phyloP scores from a whole-genome alignment of 345 rosid genomes.

The Eucalyptus dawsonii region DNA sequence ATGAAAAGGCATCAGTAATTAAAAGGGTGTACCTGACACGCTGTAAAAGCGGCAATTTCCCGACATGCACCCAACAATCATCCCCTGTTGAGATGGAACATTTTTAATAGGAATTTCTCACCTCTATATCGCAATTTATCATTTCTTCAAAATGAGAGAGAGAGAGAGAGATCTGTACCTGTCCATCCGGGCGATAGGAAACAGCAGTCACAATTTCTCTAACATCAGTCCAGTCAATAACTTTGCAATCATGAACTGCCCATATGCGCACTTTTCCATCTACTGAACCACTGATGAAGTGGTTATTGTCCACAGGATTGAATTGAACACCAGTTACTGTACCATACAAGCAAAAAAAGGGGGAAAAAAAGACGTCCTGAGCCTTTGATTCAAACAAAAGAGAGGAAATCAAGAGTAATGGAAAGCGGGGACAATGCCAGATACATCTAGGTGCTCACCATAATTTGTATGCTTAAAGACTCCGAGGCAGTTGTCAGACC shows the following conservation, averaged over 20 bases:
- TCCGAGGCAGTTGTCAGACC: constrained; percentile 39
- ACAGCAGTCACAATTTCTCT: constrained; percentile 73
- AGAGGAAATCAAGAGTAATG: background rate
- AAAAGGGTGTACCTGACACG: constrained; percentile 7
- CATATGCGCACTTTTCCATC: constrained; percentile 88
- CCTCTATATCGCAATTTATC: background rate
- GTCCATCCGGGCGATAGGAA: constrained; percentile 79
- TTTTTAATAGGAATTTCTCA: background rate
- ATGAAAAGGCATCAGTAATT: background rate
- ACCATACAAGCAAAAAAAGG: background rate
- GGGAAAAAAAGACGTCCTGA: background rate
- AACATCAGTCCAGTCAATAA: constrained; percentile 70
- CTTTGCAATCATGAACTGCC: constrained; percentile 50
- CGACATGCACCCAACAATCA: constrained; percentile 23
- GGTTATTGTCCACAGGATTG: constrained; percentile 62
- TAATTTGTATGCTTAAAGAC: constrained; percentile 67
- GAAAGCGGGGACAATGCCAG: background rate
- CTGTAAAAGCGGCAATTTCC: constrained; percentile 27
- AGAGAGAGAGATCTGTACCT: constrained; percentile 27
- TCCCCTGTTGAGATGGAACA: constrained; percentile 8
- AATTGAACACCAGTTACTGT: constrained; percentile 83
- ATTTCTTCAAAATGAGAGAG: background rate
- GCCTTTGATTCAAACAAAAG: background rate
- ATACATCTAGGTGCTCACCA: constrained; percentile 19
- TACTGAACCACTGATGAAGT: constrained; percentile 78